These are phyloP conservation scores for Tolypocladium nubicola DNA, from an alignment of 2,329 filamentous ascomycete species.

Conservation along the genomic window DNA sequence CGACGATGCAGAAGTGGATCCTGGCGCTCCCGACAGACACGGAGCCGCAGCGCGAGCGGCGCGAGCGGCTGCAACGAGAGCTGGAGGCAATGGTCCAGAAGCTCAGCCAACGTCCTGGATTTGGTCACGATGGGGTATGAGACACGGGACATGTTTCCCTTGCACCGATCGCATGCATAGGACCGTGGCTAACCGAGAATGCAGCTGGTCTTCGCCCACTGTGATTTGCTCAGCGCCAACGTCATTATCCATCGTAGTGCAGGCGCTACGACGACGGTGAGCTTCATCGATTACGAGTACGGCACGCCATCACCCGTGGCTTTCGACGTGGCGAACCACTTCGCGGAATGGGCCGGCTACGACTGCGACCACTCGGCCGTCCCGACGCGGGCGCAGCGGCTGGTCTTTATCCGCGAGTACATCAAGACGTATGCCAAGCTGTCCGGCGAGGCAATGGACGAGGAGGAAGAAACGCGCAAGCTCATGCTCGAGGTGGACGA, in stretches of 20 bases:
- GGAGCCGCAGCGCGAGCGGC: constrained; percentile 55
- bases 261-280: constrained; percentile 29
- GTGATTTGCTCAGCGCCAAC: constrained; percentile 92
- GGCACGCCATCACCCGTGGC: constrained; percentile 87
- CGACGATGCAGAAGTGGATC: constrained; percentile 94
- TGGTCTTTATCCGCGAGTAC: constrained; percentile 76
- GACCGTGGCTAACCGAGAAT: constrained; percentile 6
- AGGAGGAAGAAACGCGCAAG: constrained; percentile 53
- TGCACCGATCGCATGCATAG: background rate
- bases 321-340: constrained; percentile 96
- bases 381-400: constrained; percentile 66
- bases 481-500: constrained; percentile 74
- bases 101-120: constrained; percentile 65
- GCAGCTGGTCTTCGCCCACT: constrained; percentile 84
- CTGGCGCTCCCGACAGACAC: constrained; percentile 68
- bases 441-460: constrained; percentile 31
- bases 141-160: background rate
- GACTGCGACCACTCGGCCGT: constrained; percentile 83
- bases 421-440: constrained; percentile 59
- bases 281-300: constrained; percentile 98
- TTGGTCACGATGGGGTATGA: constrained; percentile 64
- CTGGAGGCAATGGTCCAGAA: constrained; percentile 57
- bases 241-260: constrained; percentile 62
- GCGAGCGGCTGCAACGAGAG: constrained; percentile 62
- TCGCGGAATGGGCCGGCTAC: constrained; percentile 96